Evolutionary conservation across 139 green algal species (phyloP).

Genomic region (Eudorina sp.): DNA sequence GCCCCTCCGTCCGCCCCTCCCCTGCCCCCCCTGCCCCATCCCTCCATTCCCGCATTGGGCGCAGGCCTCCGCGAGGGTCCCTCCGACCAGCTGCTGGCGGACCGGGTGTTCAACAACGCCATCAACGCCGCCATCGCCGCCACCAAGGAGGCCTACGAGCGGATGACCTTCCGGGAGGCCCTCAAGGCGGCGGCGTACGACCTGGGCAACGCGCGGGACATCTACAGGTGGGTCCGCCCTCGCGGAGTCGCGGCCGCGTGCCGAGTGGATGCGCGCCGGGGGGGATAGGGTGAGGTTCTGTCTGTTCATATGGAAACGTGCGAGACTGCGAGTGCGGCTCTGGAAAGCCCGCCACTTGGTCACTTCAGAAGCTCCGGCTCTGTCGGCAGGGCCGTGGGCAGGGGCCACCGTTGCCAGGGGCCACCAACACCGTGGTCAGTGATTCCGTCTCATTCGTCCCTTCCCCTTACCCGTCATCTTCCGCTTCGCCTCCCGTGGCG

Average conservation of each 20-base stretch:
- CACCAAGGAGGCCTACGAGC: slow-evolving; percentile 81
- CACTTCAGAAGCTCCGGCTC: too few species aligned
- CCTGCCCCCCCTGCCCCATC: neutral
- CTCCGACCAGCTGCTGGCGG: slow-evolving; percentile 77
- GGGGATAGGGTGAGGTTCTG: neutral
- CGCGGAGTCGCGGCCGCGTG: neutral
- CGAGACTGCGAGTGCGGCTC: too few species aligned
- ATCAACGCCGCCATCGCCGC: slow-evolving; percentile 84
- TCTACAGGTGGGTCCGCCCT: slow-evolving; percentile 79
- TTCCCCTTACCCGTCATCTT: too few species aligned
- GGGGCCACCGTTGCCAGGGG: too few species aligned
- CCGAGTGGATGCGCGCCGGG: neutral
- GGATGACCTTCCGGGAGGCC: slow-evolving; percentile 95
- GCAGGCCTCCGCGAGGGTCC: slow-evolving; percentile 72
- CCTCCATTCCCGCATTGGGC: too few species aligned
- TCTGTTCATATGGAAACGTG: too few species aligned
- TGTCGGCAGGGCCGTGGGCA: too few species aligned
- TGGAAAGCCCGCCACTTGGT: too few species aligned
- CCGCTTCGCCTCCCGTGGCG: too few species aligned
- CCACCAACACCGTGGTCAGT: too few species aligned
- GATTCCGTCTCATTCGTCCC: too few species aligned
- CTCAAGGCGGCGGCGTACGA: slow-evolving; percentile 93
- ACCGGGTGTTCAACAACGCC: slow-evolving; percentile 96
- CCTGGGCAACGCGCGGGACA: slow-evolving; percentile 89
- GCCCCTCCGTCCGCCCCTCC: neutral